Conservation (phyloP, 2,329 filamentous ascomycete genomes). For the Mycocentrospora acerina region DNA sequence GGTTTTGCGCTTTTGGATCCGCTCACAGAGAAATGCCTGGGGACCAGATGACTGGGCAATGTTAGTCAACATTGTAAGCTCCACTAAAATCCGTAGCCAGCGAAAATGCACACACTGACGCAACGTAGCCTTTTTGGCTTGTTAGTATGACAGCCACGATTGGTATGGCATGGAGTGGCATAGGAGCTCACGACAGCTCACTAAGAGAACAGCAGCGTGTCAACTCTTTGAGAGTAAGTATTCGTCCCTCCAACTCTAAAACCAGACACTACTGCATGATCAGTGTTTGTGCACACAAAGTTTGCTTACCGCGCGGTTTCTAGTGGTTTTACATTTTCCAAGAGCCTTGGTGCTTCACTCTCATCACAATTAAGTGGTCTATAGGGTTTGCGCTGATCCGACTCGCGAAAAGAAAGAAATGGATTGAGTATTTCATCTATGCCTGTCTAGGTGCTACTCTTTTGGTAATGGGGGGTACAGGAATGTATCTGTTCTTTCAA, state of each 20-base stretch:
- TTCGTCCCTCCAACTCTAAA: neutral
- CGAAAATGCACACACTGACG: neutral
- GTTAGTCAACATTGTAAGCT: slow-evolving; percentile 11
- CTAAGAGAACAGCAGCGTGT: slow-evolving; percentile 6
- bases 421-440: slow-evolving; percentile 14
- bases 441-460: slow-evolving; percentile 7
- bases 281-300: too few species aligned
- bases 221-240: slow-evolving; percentile 7
- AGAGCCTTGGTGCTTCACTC: slow-evolving; percentile 12
- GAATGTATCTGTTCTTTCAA: slow-evolving; percentile 15
- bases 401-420: slow-evolving; percentile 12
- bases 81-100: neutral
- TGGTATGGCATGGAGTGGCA: slow-evolving; percentile 13
- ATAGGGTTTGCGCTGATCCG: slow-evolving; percentile 14
- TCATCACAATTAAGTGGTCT: slow-evolving; percentile 14
- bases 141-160: slow-evolving; percentile 8
- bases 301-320: too few species aligned
- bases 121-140: slow-evolving; percentile 9
- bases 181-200: slow-evolving; percentile 8
- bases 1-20: slow-evolving; percentile 10
- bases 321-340: slow-evolving; percentile 15
- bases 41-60: slow-evolving; percentile 16
- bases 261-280: neutral
- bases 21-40: slow-evolving; percentile 14
- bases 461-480: slow-evolving; percentile 11